Base-by-base conservation (phyloP, 345 rosid genomes). In the Arabidopsis suecica region DNA sequence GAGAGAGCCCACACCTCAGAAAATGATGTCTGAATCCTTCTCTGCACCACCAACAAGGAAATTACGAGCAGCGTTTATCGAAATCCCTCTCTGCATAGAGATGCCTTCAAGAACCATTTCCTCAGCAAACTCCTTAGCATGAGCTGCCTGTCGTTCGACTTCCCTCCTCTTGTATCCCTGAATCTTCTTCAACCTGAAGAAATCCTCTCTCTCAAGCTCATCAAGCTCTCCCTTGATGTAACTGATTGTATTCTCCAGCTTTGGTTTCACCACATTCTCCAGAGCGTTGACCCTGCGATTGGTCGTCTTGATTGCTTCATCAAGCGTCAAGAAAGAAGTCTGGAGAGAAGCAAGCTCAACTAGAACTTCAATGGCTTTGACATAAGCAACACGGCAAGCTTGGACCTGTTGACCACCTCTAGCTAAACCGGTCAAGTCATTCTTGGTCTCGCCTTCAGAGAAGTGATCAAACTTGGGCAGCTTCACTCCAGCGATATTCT, bases 341-440 rank as follows among this genome's bases (percentile, higher is more conserved):
- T 91, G 98, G 49, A 91, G 97, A 2, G 94, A 93, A 66, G 98
- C 98, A 75, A 93, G 98, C 86, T 93, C 91, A 22, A 93, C 90
- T 0, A 93, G 88, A 79, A 93, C 90, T 83, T 89, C 96, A 59
- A 93, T 91, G 8, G 87, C 91, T 84, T 91, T 93, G 75, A 89
- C 87, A 79, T 91, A 84, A 47, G 98, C 97, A 41, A 83, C 93
- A 74, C 98, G 93, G 22, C 98, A 93, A 68, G 82, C 89, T 80
- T 89, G 97, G 4, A 91, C 83, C 80, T 93, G 97, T 54, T 93
- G 98, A 13, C 97, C 96, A 63, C 98, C 98, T 80, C 98, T 87
- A 65, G 98, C 97, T 72, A 89, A 85, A 70, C 97, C 96, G 5
- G 97, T 93, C 38, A 93, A 91, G 73, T 84, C 96, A 75, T 89